Evolutionary conservation across 257 asterid genomes (phyloP), one percentile per base, ranked within the genome.

Genomic region (Voacanga thouarsii): DNA sequence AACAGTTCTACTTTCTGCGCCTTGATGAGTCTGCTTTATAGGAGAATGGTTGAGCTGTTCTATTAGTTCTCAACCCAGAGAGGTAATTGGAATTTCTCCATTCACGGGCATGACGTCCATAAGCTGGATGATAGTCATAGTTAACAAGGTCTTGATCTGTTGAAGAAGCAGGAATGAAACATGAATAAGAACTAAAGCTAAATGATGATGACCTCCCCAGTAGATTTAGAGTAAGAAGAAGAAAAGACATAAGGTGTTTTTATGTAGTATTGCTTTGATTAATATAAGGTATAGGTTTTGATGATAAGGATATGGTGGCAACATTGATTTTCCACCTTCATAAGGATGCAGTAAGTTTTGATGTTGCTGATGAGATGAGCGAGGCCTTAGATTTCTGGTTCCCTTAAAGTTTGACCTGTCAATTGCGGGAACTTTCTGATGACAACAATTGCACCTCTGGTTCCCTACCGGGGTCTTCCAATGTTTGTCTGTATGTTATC

Each of bases 271-370:
- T 66, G 76, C 57, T 72, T 80, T n/a, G 84, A 70, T 8, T 71
- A 79, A 60, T 61, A 24, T 18, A 19, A 2, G 37, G 43, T 10
- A 50, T 49, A 47, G 30, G 30, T 16, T 50, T 53, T 37, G 78
- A n/a, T 63, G 77, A 70, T 51, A 71, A 69, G 53, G 55, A 74
- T 76, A 45, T 24, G 78, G 80, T 7, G 66, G 75, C 65, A 57
- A 71, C 19, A 86, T 73, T 49, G 78, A 66, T 75, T 80, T 86
- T 61, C 81, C 76, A 82, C 56, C 72, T 63, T 74, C 73, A 82
- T 72, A 61, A 75, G 83, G 64, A 70, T 73, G 82, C 12, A 39
- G 39, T 28, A 68, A 57, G 61, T 63, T 80, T 70, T 53, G 87
- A 80, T 78, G 81, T 77, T 77, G 81, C 77, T 51, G 43, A 53